Base-by-base conservation (phyloP, 2,329 filamentous ascomycete species). In the Pochonia chlamydosporia region DNA sequence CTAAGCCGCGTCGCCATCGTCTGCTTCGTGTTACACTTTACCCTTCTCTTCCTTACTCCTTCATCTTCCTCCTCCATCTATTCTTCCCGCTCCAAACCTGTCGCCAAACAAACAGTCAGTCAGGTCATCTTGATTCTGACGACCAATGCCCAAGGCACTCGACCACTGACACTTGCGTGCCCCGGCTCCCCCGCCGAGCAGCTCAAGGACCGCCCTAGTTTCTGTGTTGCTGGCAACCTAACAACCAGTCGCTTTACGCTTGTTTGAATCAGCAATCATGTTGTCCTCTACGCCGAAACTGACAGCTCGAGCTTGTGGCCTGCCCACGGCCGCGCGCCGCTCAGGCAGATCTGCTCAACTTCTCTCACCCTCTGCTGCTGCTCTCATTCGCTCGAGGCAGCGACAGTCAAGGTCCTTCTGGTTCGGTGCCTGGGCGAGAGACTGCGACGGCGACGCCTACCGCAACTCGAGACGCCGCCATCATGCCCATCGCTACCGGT, bases 351-450 rank as follows among this genome's bases (percentile, higher is more conserved):
- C 25, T 20, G 39, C 16, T 23, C 46, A 36, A 28, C 40, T 49
- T 20, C 16, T 43, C n/a, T 31, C 16, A 24, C 26, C 33, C 13
- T 46, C 42, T 18, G 10, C 41, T 11, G 33, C 47, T 4, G 49
- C 39, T 14, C 37, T 45, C 5, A 23, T 45, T 39, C 28, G 44
- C 45, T 42, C 48, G 11, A 41, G 41, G 39, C 33, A 52, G 9
- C 45, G 52, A 14, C 60, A 62, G 46, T 49, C 37, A 54, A 72
- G 79, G 30, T 58, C 57, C 30, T 76, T 79, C 50, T 72, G 75
- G 49, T 71, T 79, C 49, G 71, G 67, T 44, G 54, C 68, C 16
- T 78, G 75, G 71, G 66, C 70, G 7, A 67, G 64, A 25, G 67
- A 67, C 39, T 53, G 68, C 24, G 68, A 75, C 51, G 59, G 63